Evolutionary conservation across 73 alveolate species (phyloP).

Genomic region (Blepharisma stoltei): DNA sequence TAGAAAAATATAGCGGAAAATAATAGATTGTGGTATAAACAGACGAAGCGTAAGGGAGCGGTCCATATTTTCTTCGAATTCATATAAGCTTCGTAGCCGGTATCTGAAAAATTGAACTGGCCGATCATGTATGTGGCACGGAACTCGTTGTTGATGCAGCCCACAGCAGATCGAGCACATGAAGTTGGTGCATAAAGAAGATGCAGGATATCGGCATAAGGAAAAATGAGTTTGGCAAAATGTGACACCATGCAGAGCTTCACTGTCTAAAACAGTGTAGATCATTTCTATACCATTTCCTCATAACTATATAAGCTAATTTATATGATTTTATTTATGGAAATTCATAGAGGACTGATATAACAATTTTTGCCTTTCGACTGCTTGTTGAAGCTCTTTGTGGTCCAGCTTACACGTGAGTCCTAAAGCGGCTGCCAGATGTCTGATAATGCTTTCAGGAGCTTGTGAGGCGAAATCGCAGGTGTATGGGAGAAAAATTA

Average conservation of each 20-base stretch:
- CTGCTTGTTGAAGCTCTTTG: neutral
- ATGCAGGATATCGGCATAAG: slow-evolving; percentile 23
- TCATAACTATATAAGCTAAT: no score
- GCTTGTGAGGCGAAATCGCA: neutral
- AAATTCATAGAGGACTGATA: no score
- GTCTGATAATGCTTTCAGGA: neutral
- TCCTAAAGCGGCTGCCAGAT: slow-evolving; percentile 4
- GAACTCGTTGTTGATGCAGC: slow-evolving; percentile 12
- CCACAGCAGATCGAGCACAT: slow-evolving; percentile 29
- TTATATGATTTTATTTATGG: no score
- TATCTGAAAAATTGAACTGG: slow-evolving; percentile 20
- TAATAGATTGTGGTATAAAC: no score
- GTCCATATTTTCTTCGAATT: slow-evolving; percentile 19
- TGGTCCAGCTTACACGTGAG: neutral
- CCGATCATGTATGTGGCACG: slow-evolving; percentile 32
- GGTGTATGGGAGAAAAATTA: slow-evolving; percentile 21
- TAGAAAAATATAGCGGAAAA: neutral
- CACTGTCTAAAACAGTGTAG: slow-evolving; percentile 31
- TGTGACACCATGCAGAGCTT: slow-evolving; percentile 34
- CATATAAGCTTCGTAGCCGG: neutral
- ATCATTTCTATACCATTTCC: no score
- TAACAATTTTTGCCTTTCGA: slow-evolving; percentile 14
- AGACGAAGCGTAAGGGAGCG: neutral
- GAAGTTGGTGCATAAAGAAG: slow-evolving; percentile 19
- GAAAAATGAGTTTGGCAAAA: slow-evolving; percentile 27